phyloP scores from a whole-genome alignment of 2,329 filamentous ascomycete genomes.

The Diaporthe capsici region DNA sequence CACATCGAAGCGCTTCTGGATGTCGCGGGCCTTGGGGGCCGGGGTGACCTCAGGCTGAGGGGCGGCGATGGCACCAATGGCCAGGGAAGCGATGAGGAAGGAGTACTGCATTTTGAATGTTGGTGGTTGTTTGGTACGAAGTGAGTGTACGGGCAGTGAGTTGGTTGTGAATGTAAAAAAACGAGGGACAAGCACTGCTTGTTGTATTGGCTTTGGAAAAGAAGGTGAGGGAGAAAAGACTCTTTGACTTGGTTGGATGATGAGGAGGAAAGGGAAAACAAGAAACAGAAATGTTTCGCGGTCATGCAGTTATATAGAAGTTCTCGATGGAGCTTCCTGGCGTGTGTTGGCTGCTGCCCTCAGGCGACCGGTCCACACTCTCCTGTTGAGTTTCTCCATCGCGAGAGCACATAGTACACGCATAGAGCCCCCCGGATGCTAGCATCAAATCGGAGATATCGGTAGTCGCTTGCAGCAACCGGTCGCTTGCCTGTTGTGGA shows the following conservation, averaged over 20 bases:
- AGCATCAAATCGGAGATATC: conserved; percentile 3
- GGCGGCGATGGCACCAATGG: conserved; percentile 27
- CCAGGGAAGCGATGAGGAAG: conserved; percentile 33
- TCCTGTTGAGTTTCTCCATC: conserved; percentile 2
- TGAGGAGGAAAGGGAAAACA: conserved; percentile 14
- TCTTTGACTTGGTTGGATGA: conserved; percentile 35
- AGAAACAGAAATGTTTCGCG: neutral
- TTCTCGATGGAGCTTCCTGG: neutral
- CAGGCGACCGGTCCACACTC: conserved; percentile 1
- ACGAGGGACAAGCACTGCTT: conserved; percentile 36
- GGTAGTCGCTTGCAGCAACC: conserved; percentile 2
- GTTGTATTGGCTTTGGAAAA: conserved; percentile 15
- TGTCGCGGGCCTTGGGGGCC: conserved; percentile 36
- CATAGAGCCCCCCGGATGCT: neutral
- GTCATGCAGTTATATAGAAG: conserved; percentile 15
- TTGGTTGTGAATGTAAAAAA: neutral
- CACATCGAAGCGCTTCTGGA: conserved; percentile 31
- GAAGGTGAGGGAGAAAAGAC: conserved; percentile 18
- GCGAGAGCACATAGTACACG: neutral
- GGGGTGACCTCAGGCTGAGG: conserved; percentile 13
- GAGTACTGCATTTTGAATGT: conserved; percentile 29
- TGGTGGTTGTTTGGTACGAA: conserved; percentile 6
- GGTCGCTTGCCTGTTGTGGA: neutral
- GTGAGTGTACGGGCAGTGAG: neutral
- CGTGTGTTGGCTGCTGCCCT: neutral